A percentile compares a stretch with the other conserved stretches of the same genome.
Conservation (phyloP, 2,329 filamentous ascomycete genomes). For the Penicillium sp. region DNA sequence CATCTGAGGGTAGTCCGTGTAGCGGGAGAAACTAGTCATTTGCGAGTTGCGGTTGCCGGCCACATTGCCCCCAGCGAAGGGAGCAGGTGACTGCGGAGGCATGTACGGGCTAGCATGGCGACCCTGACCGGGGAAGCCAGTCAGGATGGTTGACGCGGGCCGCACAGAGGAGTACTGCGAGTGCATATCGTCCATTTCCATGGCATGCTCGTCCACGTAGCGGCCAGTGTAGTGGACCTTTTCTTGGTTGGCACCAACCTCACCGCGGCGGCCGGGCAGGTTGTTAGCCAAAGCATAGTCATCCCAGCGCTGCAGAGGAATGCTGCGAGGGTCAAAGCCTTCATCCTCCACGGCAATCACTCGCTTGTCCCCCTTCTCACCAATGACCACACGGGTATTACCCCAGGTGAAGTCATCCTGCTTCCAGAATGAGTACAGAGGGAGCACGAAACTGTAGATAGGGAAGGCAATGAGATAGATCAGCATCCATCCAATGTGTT, state of each 20-base stretch:
- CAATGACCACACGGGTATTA: slow-evolving; percentile 95
- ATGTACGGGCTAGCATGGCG: slow-evolving; percentile 65
- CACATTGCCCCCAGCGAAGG: slow-evolving; percentile 59
- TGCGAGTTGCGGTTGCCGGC: slow-evolving; percentile 63
- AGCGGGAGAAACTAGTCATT: slow-evolving; percentile 67
- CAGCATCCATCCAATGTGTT: slow-evolving; percentile 99
- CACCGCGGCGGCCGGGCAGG: slow-evolving; percentile 85
- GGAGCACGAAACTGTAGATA: slow-evolving; percentile 86
- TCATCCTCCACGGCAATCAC: slow-evolving; percentile 83
- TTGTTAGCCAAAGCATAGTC: slow-evolving; percentile 87
- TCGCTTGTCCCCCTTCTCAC: slow-evolving; percentile 87
- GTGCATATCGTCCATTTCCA: slow-evolving; percentile 97
- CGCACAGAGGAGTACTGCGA: slow-evolving; percentile 93
- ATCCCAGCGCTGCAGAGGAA: slow-evolving; percentile 95
- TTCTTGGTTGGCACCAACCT: slow-evolving; percentile 63
- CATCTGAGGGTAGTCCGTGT: slow-evolving; percentile 62
- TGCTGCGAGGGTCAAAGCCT: slow-evolving; percentile 85
- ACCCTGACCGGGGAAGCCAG: slow-evolving; percentile 71
- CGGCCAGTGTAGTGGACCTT: slow-evolving; percentile 55
- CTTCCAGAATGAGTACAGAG: slow-evolving; percentile 99
- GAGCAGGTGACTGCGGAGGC: slow-evolving; percentile 78
- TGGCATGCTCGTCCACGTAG: slow-evolving; percentile 74
- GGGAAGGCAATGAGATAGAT: slow-evolving; percentile 97
- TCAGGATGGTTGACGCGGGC: slow-evolving; percentile 81
- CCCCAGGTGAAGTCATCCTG: slow-evolving; percentile 99